Evolutionary conservation across 1,284 basidiomycete species (phyloP).

Genomic region (Trichosporon sp.): DNA sequence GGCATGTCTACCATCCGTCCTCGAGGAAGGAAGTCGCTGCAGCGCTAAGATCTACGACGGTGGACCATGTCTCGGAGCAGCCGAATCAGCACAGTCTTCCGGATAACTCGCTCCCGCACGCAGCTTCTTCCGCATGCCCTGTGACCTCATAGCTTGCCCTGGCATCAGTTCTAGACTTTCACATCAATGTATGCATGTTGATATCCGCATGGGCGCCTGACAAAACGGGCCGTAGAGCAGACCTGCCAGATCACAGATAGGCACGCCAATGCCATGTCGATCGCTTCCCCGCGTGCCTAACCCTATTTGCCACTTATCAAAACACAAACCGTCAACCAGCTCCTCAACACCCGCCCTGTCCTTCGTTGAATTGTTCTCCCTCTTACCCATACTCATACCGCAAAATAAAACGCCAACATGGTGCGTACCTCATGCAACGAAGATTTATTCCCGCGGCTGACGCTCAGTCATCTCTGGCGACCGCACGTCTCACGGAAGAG

Average conservation of each 20-base stretch:
- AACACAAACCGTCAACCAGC: not conserved
- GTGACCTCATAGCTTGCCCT: no score
- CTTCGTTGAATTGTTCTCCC: no score
- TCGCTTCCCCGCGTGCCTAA: not conserved
- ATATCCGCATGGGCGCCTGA: not conserved
- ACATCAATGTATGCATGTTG: not conserved
- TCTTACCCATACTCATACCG: not conserved
- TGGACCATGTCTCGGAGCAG: no score
- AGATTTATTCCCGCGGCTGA: not conserved
- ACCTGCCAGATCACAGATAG: not conserved
- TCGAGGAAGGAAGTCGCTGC: no score
- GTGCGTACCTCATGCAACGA: not conserved
- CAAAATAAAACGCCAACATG: not conserved
- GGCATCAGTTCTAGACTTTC: not conserved
- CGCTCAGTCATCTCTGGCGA: slow-evolving; percentile 31
- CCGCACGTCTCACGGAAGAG: slow-evolving; percentile 64
- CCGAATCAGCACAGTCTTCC: no score
- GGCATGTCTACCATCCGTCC: no score
- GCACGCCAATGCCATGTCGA: not conserved
- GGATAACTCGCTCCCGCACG: no score
- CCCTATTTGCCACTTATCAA: not conserved
- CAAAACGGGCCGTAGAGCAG: no score
- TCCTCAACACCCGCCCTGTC: not conserved
- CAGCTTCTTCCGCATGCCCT: no score
- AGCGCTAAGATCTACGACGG: no score